phyloP scores from a whole-genome alignment of 176 grass and related monocot genomes.

The Phoenix roebelenii region DNA sequence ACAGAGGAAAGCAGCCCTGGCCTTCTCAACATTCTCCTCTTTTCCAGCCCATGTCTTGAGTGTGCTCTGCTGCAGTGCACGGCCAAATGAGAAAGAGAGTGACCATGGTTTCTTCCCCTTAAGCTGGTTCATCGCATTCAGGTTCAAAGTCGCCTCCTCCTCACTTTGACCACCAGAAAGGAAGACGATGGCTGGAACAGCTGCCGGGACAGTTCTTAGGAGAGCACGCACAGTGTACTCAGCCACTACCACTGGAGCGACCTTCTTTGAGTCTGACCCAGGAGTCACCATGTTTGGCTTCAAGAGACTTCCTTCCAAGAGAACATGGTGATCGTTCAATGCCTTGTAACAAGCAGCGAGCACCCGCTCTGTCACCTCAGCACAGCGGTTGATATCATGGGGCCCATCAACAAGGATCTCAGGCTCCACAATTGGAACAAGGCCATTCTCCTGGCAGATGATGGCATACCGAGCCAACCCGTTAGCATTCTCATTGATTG shows the following conservation, averaged over 20 bases:
- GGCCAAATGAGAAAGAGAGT: conserved; percentile 8
- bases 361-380: conserved; percentile 18
- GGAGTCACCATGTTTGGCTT: conserved; percentile 18
- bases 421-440: conserved; percentile 23
- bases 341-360: conserved; percentile 26
- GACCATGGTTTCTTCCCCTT: conserved; percentile 9
- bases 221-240: not conserved
- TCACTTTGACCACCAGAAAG: conserved; percentile 7
- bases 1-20: conserved; percentile 2
- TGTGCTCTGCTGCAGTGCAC: conserved; percentile 4
- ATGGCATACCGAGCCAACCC: conserved; percentile 16
- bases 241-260: not conserved
- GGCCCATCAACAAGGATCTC: conserved; percentile 23
- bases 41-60: conserved; percentile 1
- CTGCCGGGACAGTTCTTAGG: not conserved
- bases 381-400: conserved; percentile 20
- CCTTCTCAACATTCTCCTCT: conserved; percentile 2
- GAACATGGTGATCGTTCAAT: conserved; percentile 20
- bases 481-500: conserved; percentile 1
- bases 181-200: conserved; percentile 2
- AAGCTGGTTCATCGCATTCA: conserved; percentile 9
- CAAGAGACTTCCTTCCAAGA: conserved; percentile 16
- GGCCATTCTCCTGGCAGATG: conserved; percentile 27
- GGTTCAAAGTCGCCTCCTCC: conserved; percentile 5
- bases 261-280: not conserved